Conservation (phyloP, 2,329 filamentous ascomycete species). For the Hypoxylon sp. region DNA sequence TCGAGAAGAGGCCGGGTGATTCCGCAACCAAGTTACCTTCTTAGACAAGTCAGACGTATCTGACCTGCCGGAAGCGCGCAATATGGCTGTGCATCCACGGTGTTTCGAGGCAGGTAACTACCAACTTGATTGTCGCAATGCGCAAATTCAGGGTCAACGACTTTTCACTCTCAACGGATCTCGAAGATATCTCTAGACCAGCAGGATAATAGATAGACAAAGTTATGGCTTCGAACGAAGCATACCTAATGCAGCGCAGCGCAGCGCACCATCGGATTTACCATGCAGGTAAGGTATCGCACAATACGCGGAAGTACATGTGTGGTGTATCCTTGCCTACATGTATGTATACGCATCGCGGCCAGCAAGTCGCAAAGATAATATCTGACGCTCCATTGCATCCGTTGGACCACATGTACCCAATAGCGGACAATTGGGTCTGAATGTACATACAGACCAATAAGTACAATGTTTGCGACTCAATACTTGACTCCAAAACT, state of each 20-base stretch:
- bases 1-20: slow-evolving; percentile 47
- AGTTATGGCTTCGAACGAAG: slow-evolving; percentile 31
- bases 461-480: slow-evolving; percentile 35
- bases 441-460: slow-evolving; percentile 24
- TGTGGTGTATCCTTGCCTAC: slow-evolving; percentile 29
- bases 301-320: slow-evolving; percentile 37
- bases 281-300: slow-evolving; percentile 33
- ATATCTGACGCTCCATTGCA: slow-evolving; percentile 35
- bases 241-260: slow-evolving; percentile 39
- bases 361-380: slow-evolving; percentile 39
- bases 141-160: slow-evolving; percentile 38
- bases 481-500: slow-evolving; percentile 12
- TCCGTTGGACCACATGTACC: slow-evolving; percentile 27
- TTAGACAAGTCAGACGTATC: slow-evolving; percentile 37
- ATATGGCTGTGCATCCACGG: slow-evolving; percentile 44
- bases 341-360: slow-evolving; percentile 23
- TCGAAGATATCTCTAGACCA: slow-evolving; percentile 7
- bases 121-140: slow-evolving; percentile 46
- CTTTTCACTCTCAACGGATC: slow-evolving; percentile 24
- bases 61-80: slow-evolving; percentile 45
- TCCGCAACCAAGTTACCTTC: slow-evolving; percentile 40
- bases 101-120: slow-evolving; percentile 38
- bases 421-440: slow-evolving; percentile 26
- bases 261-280: slow-evolving; percentile 40
- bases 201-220: slow-evolving; percentile 20